A percentile compares a stretch with the other conserved stretches of the same genome.
Evolutionary conservation across 352 stramenopile species (phyloP).

Genomic region (Phytopythium cucurbitacearum): DNA sequence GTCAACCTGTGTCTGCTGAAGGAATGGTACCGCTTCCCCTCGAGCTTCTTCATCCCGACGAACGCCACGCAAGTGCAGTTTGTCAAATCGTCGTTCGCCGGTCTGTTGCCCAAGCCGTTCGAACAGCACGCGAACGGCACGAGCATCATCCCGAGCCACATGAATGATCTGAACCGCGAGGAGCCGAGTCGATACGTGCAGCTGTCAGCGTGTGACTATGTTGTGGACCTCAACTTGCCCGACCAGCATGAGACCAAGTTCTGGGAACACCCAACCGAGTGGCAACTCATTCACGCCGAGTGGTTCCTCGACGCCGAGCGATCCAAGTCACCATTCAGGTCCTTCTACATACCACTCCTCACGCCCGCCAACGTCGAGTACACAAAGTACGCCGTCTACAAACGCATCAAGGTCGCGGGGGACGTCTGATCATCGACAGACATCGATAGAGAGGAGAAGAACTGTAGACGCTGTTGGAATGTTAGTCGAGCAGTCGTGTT

Average conservation of each 20-base stretch:
- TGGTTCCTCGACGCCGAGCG: slow-evolving; percentile 58
- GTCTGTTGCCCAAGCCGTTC: slow-evolving; percentile 94
- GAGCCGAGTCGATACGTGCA: slow-evolving; percentile 86
- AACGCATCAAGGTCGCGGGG: slow-evolving; percentile 17
- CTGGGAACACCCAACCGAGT: slow-evolving; percentile 45
- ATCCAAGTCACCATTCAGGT: slow-evolving; percentile 59
- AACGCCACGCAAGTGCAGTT: slow-evolving; percentile 84
- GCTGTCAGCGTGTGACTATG: slow-evolving; percentile 80
- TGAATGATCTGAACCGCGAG: slow-evolving; percentile 94
- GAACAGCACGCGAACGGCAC: slow-evolving; percentile 57
- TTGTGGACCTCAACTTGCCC: slow-evolving; percentile 84
- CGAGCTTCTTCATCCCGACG: slow-evolving; percentile 94
- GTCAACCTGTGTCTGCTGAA: slow-evolving; percentile 92
- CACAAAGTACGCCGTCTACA: slow-evolving; percentile 64
- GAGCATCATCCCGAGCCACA: slow-evolving; percentile 58
- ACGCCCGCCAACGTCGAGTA: slow-evolving; percentile 51
- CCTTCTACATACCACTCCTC: slow-evolving; percentile 76
- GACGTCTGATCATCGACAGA: background rate
- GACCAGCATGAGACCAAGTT: slow-evolving; percentile 61
- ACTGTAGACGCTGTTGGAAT: background rate
- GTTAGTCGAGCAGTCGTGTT: no score
- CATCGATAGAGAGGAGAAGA: background rate
- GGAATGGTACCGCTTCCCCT: slow-evolving; percentile 98
- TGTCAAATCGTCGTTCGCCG: slow-evolving; percentile 90
- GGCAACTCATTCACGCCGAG: slow-evolving; percentile 46